Evolutionary conservation across 1,284 basidiomycete species (phyloP).

Genomic region (Fomitopsis betulina): DNA sequence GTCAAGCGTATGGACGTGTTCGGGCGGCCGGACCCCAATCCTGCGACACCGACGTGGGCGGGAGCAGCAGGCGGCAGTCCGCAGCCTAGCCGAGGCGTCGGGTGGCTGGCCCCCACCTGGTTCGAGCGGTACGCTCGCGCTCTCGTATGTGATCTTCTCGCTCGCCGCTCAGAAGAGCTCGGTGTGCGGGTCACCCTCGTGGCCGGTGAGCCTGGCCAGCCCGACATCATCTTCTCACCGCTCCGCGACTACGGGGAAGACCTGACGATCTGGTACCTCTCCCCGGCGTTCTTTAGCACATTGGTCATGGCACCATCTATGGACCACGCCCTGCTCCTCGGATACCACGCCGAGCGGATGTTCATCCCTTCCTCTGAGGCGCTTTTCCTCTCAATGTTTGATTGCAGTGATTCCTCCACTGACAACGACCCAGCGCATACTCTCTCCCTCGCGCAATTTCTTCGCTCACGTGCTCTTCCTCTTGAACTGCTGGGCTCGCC

Average conservation of each 20-base stretch:
- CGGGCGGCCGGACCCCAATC: slow-evolving; percentile 58
- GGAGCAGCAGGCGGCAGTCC: neutral
- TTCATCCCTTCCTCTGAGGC: slow-evolving; percentile 12
- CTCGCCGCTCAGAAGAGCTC: slow-evolving; percentile 28
- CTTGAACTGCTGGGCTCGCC: neutral
- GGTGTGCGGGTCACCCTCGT: slow-evolving; percentile 35
- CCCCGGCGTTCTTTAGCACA: slow-evolving; percentile 50
- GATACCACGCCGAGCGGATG: slow-evolving; percentile 5
- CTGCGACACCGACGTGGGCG: slow-evolving; percentile 19
- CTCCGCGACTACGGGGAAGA: slow-evolving; percentile 1
- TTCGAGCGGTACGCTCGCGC: slow-evolving; percentile 38
- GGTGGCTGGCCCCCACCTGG: slow-evolving; percentile 39
- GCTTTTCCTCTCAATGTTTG: slow-evolving; percentile 10
- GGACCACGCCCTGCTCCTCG: slow-evolving; percentile 12
- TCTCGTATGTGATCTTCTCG: slow-evolving; percentile 33
- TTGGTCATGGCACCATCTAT: slow-evolving; percentile 39
- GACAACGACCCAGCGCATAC: neutral
- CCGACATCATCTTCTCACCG: slow-evolving; percentile 25
- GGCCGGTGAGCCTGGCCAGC: slow-evolving; percentile 29
- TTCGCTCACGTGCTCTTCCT: slow-evolving; percentile 15
- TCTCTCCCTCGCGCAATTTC: slow-evolving; percentile 9
- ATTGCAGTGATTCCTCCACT: neutral
- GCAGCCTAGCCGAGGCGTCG: slow-evolving; percentile 33
- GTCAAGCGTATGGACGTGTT: slow-evolving; percentile 56
- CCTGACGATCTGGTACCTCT: slow-evolving; percentile 46